phyloP scores from a whole-genome alignment of 1,139 yeast genomes.

The Debaryomyces singareniensis region DNA sequence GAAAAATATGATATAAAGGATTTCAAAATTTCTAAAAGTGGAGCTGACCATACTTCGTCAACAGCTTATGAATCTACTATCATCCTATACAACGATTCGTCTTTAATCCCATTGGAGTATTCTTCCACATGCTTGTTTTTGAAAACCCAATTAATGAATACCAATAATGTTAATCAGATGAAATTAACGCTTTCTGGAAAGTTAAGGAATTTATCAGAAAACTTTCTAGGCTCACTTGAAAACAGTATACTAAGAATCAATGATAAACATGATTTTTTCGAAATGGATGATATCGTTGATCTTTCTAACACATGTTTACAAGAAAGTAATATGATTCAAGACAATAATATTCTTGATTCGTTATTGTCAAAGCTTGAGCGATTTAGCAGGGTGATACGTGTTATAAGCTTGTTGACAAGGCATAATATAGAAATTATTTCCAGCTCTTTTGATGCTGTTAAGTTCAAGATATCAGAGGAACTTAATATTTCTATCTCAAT shows the following conservation, averaged over 20 bases:
- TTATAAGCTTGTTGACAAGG: conserved; percentile 27
- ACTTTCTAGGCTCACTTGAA: conserved; percentile 10
- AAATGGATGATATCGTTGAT: conserved; percentile 21
- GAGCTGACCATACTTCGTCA: conserved; percentile 2
- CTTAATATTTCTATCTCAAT: conserved; percentile 17
- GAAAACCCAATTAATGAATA: conserved; percentile 21
- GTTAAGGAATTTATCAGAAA: conserved; percentile 19
- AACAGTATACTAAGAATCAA: conserved; percentile 17
- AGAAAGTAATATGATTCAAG: conserved; percentile 9
- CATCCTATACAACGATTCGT: conserved; percentile 27
- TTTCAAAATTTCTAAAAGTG: neutral
- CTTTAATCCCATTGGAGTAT: conserved; percentile 28
- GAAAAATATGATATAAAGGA: conserved; percentile 9
- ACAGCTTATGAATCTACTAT: conserved; percentile 23
- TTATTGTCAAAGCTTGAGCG: conserved; percentile 26
- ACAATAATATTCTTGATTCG: conserved; percentile 14
- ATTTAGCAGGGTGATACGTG: conserved; percentile 25
- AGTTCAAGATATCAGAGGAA: conserved; percentile 16
- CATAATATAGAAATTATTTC: conserved; percentile 23
- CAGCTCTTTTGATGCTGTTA: conserved; percentile 23
- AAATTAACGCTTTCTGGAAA: conserved; percentile 25
- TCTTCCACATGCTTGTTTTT: conserved; percentile 33
- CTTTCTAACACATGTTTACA: conserved; percentile 18
- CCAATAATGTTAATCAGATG: conserved; percentile 18
- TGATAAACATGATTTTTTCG: conserved; percentile 19